Conservation (phyloP, 805 yeast species). For the Blastobotrys terrestris region DNA sequence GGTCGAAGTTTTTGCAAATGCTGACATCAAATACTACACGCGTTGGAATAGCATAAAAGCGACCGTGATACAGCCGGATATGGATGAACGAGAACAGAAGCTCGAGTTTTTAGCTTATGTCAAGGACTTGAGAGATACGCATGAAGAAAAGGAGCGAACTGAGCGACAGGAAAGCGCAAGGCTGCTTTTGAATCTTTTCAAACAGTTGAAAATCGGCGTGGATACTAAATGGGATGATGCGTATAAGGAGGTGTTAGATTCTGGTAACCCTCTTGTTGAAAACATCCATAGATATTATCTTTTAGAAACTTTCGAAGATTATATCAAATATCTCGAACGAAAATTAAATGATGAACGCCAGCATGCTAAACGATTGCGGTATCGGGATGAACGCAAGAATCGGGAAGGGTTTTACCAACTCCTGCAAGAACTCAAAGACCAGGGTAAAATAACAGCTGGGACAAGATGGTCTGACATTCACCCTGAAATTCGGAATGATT, state of each 20-base stretch:
- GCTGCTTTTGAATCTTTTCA: slow-evolving; percentile 14
- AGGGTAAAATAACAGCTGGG: slow-evolving; percentile 39
- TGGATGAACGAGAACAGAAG: slow-evolving; percentile 50
- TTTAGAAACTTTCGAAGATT: slow-evolving; percentile 43
- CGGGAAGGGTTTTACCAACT: slow-evolving; percentile 52
- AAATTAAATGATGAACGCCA: slow-evolving; percentile 24
- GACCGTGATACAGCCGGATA: slow-evolving; percentile 57
- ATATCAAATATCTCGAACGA: slow-evolving; percentile 30
- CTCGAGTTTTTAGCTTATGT: slow-evolving; percentile 50
- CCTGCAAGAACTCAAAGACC: slow-evolving; percentile 34
- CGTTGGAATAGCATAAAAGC: slow-evolving; percentile 57
- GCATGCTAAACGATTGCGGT: slow-evolving; percentile 35
- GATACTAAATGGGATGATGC: slow-evolving; percentile 36
- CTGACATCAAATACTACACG: slow-evolving; percentile 47
- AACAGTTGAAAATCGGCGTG: slow-evolving; percentile 19
- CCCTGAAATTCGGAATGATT: slow-evolving; percentile 46
- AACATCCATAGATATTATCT: slow-evolving; percentile 54
- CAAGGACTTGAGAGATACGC: slow-evolving; percentile 30
- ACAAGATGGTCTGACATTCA: slow-evolving; percentile 56
- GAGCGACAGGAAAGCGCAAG: slow-evolving; percentile 21
- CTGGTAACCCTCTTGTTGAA: slow-evolving; percentile 26
- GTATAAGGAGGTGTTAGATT: slow-evolving; percentile 19
- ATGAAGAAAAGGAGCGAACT: slow-evolving; percentile 21
- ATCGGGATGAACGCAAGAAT: slow-evolving; percentile 56
- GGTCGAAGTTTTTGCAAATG: slow-evolving; percentile 44